Evolutionary conservation across 2,329 filamentous ascomycete genomes (phyloP).

Genomic region (Colletotrichum lentis): DNA sequence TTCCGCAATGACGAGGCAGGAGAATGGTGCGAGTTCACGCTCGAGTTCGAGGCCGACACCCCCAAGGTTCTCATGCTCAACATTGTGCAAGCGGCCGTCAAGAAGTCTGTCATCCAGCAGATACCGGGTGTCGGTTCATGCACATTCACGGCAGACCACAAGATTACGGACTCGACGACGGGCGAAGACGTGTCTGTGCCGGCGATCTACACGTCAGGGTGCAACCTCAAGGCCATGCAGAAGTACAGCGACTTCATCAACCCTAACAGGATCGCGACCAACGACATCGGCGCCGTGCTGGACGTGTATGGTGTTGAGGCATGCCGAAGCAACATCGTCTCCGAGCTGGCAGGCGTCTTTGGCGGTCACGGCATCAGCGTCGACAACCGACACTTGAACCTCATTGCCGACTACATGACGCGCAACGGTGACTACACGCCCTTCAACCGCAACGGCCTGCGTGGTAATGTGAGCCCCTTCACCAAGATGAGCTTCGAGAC

Average conservation of each 20-base stretch:
- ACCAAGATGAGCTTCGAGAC: slow-evolving; percentile 99
- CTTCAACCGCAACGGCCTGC: slow-evolving; percentile 90
- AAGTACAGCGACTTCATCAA: slow-evolving; percentile 86
- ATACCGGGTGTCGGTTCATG: slow-evolving; percentile 80
- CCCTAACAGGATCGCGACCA: slow-evolving; percentile 85
- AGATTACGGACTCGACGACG: slow-evolving; percentile 57
- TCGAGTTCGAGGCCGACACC: slow-evolving; percentile 81
- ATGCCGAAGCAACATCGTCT: slow-evolving; percentile 84
- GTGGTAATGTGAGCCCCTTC: slow-evolving; percentile 85
- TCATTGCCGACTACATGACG: slow-evolving; percentile 99
- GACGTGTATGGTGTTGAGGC: slow-evolving; percentile 92
- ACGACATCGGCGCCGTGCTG: slow-evolving; percentile 89
- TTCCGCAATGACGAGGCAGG: slow-evolving; percentile 85
- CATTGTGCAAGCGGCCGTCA: slow-evolving; percentile 82
- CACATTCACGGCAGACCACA: slow-evolving; percentile 69
- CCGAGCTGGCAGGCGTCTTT: slow-evolving; percentile 87
- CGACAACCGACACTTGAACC: slow-evolving; percentile 88
- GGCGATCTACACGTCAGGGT: slow-evolving; percentile 80
- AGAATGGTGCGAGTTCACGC: slow-evolving; percentile 79
- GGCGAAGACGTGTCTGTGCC: slow-evolving; percentile 60
- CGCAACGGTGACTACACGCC: slow-evolving; percentile 86
- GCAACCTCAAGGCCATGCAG: slow-evolving; percentile 92
- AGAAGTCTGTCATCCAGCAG: slow-evolving; percentile 84
- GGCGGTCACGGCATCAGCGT: slow-evolving; percentile 89
- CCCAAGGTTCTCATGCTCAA: slow-evolving; percentile 95